phyloP scores from a whole-genome alignment of 768 basidiomycete genomes.

The Pleurotus salmoneostramineus region DNA sequence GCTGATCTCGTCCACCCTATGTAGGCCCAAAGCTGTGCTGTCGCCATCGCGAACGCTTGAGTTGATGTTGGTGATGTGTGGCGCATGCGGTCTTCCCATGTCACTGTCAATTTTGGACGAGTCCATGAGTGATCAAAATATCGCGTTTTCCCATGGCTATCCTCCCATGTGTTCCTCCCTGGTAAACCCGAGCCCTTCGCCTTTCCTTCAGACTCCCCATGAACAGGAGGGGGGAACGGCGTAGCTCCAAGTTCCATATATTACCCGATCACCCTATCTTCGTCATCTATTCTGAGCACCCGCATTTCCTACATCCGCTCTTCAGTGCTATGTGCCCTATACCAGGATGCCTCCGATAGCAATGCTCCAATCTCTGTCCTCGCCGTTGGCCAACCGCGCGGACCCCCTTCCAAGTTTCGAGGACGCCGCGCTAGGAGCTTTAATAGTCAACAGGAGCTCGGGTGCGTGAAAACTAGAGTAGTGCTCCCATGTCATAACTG shows the following conservation, averaged over 20 bases:
- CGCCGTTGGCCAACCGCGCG: slow-evolving; percentile 1
- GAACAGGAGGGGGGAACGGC: background rate
- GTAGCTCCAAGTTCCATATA: background rate
- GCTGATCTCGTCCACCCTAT: too few species aligned
- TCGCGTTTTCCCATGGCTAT: too few species aligned
- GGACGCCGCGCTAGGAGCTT: slow-evolving; percentile 18
- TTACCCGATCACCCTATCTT: background rate
- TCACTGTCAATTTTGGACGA: too few species aligned
- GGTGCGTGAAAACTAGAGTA: slow-evolving; percentile 11
- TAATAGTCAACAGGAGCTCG: slow-evolving; percentile 28
- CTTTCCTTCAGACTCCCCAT: background rate
- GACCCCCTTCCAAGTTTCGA: slow-evolving; percentile 20
- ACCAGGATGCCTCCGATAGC: slow-evolving; percentile 8
- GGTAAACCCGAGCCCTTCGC: background rate
- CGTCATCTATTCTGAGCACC: too few species aligned
- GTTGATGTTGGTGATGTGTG: too few species aligned
- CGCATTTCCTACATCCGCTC: too few species aligned
- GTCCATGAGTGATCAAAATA: too few species aligned
- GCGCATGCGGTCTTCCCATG: too few species aligned
- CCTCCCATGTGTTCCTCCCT: too few species aligned
- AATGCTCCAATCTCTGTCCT: slow-evolving; percentile 11
- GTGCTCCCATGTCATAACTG: background rate
- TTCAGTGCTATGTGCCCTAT: too few species aligned
- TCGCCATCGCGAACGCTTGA: too few species aligned
- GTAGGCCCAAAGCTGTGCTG: too few species aligned